Conservation (phyloP, 116 monocot species). For the Iris pallida region DNA sequence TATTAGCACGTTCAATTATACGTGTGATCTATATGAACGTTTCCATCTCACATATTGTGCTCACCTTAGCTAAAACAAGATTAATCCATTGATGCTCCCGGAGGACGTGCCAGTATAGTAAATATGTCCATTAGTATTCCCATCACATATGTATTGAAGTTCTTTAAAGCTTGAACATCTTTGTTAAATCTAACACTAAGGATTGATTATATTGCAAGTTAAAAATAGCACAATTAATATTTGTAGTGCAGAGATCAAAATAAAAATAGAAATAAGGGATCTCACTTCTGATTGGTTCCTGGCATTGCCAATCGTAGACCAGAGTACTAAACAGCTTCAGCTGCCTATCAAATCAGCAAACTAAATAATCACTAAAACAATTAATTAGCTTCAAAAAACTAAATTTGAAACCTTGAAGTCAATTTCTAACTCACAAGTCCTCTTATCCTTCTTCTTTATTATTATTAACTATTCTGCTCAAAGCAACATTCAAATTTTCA, state of each 20-base stretch:
- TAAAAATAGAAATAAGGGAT: background rate
- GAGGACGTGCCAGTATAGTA: constrained; percentile 93
- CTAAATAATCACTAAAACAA: no score
- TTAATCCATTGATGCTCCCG: constrained; percentile 94
- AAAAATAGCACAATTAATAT: background rate
- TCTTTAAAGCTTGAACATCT: constrained; percentile 90
- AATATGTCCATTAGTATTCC: constrained; percentile 84
- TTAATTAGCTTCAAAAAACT: no score
- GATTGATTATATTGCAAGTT: background rate
- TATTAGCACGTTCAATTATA: no score
- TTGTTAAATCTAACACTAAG: constrained; percentile 70
- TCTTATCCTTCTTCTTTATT: no score
- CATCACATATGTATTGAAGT: constrained; percentile 92
- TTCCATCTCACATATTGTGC: background rate
- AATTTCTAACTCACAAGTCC: no score
- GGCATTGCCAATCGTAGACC: constrained; percentile 21
- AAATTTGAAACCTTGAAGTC: no score
- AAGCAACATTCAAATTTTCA: no score
- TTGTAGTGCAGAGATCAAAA: no score
- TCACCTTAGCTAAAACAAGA: constrained; percentile 85
- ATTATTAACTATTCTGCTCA: no score
- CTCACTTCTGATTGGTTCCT: constrained; percentile 49
- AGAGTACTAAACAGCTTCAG: constrained; percentile 61
- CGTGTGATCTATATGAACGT: no score
- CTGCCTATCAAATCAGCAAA: constrained; percentile 44